These are phyloP conservation scores for Zizania latifolia DNA, from an alignment of 176 grass and related monocot species.

Conservation along the genomic window DNA sequence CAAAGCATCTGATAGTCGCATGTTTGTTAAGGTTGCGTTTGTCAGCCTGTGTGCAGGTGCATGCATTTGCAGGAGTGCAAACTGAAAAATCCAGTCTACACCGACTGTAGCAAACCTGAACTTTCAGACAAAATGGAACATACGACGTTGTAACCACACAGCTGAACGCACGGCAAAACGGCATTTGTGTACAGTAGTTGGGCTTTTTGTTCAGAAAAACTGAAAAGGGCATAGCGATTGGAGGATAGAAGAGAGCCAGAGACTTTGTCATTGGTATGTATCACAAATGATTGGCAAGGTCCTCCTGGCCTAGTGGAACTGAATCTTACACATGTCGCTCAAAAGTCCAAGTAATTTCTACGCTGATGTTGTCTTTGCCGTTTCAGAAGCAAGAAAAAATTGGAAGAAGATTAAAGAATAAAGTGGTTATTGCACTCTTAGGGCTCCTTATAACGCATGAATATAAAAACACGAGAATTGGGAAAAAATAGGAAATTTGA, in stretches of 20 bases:
- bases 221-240: too few species aligned
- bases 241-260: conserved; percentile 21
- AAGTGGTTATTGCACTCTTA: too few species aligned
- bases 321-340: background rate
- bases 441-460: too few species aligned
- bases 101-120: background rate
- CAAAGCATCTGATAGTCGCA: background rate
- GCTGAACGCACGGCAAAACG: background rate
- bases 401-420: too few species aligned
- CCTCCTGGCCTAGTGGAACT: background rate
- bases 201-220: too few species aligned
- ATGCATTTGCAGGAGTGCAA: background rate
- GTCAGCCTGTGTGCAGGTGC: background rate
- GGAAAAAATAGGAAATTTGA: too few species aligned
- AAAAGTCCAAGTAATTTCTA: background rate
- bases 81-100: background rate
- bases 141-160: conserved; percentile 17
- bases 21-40: background rate
- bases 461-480: too few species aligned
- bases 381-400: background rate
- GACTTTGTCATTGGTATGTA: background rate
- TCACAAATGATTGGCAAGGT: background rate
- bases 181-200: background rate
- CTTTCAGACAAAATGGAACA: background rate
- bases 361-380: background rate